Conservation (phyloP, 1,284 basidiomycete species). For the Ceratobasidium sp. region DNA sequence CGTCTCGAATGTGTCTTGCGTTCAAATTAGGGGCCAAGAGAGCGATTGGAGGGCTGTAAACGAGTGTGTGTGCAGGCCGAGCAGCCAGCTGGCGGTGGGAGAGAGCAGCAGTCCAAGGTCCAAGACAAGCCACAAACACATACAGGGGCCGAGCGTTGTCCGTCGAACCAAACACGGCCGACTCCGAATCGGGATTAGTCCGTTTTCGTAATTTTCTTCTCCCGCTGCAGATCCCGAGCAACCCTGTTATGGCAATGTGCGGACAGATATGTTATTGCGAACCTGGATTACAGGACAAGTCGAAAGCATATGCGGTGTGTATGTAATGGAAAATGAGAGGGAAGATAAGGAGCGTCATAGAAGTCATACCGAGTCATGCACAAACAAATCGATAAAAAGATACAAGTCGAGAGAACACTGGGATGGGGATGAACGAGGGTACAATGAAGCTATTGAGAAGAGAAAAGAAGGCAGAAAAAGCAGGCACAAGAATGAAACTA, state of each 20-base stretch:
- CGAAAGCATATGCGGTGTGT: constrained; percentile 31
- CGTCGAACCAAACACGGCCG: not conserved
- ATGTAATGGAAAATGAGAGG: not conserved
- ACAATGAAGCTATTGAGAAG: not conserved
- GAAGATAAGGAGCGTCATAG: constrained; percentile 6
- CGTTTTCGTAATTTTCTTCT: constrained; percentile 3
- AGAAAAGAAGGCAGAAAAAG: not conserved
- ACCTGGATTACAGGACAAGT: constrained; percentile 14
- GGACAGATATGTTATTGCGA: constrained; percentile 32
- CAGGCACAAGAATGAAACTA: constrained; percentile 24
- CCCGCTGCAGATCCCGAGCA: constrained; percentile 20
- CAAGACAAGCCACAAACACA: not conserved
- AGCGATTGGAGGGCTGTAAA: constrained; percentile 3
- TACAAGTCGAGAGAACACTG: constrained; percentile 37
- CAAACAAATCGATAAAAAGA: constrained; percentile 36
- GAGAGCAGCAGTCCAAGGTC: not conserved
- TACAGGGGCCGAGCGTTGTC: not conserved
- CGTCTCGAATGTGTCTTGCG: not conserved
- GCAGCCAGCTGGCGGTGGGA: constrained; percentile 9
- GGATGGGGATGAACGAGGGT: constrained; percentile 7
- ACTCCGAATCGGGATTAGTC: constrained; percentile 10
- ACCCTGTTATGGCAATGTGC: not conserved
- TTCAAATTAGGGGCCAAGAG: not conserved
- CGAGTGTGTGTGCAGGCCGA: constrained; percentile 21
- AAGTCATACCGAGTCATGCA: constrained; percentile 22